Evolutionary conservation across 1,139 yeast genomes (phyloP), one percentile per base, ranked within the genome.

Genomic region (Hanseniaspora gamundiae): DNA sequence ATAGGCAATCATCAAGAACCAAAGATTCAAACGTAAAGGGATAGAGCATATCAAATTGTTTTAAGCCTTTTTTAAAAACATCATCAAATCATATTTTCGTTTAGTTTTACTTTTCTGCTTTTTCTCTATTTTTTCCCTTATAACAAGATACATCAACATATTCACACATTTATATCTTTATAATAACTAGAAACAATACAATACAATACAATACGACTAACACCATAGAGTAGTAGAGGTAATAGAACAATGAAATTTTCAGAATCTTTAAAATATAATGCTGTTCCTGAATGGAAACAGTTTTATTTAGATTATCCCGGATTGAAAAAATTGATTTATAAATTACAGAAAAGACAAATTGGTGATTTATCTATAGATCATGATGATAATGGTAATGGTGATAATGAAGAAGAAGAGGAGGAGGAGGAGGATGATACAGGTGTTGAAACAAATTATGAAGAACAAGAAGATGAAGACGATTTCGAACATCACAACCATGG

Each of bases 241-340:
- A n/a, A n/a, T n/a, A n/a, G n/a, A n/a, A n/a, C n/a, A 40, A 80
- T 80, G 87, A 79, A 79, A 66, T 80, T 80, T 58, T 77, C 85
- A 9, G 81, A 78, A 54, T 78, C 84, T 6, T 64, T 80, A 51
- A 82, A 78, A 63, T 78, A 79, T 54, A 80, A 80, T 55, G 80
- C 85, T 39, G 86, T 80, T 8, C 86, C 87, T 2, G 86, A 79
- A 60, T 80, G 87, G 87, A 74, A 80, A 45, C 77, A 78, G 40
- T 75, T 76, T 57, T 80, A 80, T 54, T 68, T 80, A 52, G 77
- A 81, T 45, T 80, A 80, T 55, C 71, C 80, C 14, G 73, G 78
- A 4, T 63, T 80, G 50, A 80, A 80, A 57, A 77, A 78, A 57
- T 63, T 75, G 42, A 75, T 78, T 29, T 80, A 79, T 55, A 69